Base-by-base conservation (phyloP, 345 rosid species). In the Diplotaxis tenuifolia region DNA sequence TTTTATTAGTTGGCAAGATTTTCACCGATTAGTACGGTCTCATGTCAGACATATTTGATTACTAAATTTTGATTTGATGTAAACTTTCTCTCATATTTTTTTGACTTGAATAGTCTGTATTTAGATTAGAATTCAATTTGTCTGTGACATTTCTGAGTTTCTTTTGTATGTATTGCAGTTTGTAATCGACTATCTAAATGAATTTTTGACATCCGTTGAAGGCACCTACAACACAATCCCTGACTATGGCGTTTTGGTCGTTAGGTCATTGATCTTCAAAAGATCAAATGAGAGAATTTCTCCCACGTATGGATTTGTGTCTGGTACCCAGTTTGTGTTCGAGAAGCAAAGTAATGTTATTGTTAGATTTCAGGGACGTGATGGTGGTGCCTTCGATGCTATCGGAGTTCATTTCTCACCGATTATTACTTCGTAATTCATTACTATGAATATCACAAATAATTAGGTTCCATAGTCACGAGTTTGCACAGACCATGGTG, bases 331-430 rank as follows among this genome's bases (percentile, higher is more conserved):
- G 21, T 68, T 69, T 5, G 74, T 75, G 58, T 31, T 75, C 3
- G 55, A 67, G 67, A 67, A 15, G 1, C 49, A 62, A 54, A 74
- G 74, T 3, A 11, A 55, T 54, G 70, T 7, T 10, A 65, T 77
- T 61, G 36, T 66, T 0, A 73, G 80, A 12, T 77, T 77, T 15
- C 68, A 71, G 71, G 80, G 80, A 12, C 49, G 80, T 0, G 68
- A 49, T 27, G 72, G 76, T 20, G 61, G 31, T 65, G 42, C 21
- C 38, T 36, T 66, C 2, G 68, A 77, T 65, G 62, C 73, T 18
- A 66, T 77, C 0, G 80, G 80, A 10, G 76, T 67, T 20, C 71
- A 77, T 65, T 71, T 57, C 62, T 32, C 71, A 18, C 69, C 74
- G 2, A 19, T 52, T 20, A 19, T 29, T 29, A 59, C 63, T 29